A percentile compares a stretch with the other conserved stretches of the same genome.
These are phyloP conservation scores for Kurtzmaniella quercitrusa DNA, from an alignment of 1,139 yeast genomes.

Conservation along the genomic window DNA sequence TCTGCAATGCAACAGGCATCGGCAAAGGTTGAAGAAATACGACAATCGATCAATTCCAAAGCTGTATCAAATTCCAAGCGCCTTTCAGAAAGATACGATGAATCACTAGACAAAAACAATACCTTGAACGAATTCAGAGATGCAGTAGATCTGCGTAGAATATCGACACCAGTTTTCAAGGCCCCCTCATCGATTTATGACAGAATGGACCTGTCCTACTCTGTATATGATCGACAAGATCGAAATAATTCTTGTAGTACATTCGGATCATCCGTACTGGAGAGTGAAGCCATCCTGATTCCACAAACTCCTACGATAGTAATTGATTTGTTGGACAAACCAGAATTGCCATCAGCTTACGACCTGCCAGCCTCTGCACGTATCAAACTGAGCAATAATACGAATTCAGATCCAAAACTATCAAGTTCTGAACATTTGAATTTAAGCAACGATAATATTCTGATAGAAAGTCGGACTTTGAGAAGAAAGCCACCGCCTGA, in stretches of 20 bases:
- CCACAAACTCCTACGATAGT: constrained; percentile 2
- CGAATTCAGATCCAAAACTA: not conserved
- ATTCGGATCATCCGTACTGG: constrained; percentile 14
- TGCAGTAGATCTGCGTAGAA: constrained; percentile 24
- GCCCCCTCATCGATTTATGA: constrained; percentile 2
- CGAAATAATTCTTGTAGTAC: constrained; percentile 13
- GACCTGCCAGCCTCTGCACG: constrained; percentile 7
- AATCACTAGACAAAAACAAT: constrained; percentile 11
- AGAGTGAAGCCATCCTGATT: constrained; percentile 5
- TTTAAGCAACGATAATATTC: not conserved
- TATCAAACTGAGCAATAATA: not conserved
- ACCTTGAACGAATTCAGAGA: constrained; percentile 23
- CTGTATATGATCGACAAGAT: not conserved
- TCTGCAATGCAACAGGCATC: constrained; percentile 1
- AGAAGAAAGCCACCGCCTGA: constrained; percentile 28
- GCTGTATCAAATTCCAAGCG: constrained; percentile 10
- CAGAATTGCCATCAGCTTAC: constrained; percentile 5
- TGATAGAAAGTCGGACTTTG: not conserved
- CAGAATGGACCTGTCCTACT: not conserved
- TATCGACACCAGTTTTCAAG: constrained; percentile 10
- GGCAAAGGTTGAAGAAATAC: constrained; percentile 13
- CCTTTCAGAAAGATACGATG: constrained; percentile 7
- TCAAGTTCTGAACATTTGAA: not conserved
- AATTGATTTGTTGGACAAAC: constrained; percentile 4
- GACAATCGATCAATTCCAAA: constrained; percentile 23